Evolutionary conservation across 2,329 filamentous ascomycete genomes (phyloP).

Genomic region (Colletotrichum cordylinicola): DNA sequence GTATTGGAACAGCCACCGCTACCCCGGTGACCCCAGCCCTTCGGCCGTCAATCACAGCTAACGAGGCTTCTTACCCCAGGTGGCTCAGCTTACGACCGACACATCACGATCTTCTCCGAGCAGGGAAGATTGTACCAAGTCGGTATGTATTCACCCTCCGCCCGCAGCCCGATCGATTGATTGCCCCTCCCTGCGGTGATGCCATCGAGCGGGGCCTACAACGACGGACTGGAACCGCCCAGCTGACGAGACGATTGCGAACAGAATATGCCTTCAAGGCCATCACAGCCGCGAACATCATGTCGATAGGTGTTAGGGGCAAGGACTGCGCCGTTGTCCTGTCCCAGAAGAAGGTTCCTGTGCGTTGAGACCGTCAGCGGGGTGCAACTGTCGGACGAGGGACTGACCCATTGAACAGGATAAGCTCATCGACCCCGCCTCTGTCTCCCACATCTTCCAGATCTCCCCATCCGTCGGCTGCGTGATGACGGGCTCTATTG

Average conservation of each 20-base stretch:
- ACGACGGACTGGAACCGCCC: not conserved
- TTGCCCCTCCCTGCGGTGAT: slow-evolving; percentile 18
- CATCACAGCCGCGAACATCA: slow-evolving; percentile 99
- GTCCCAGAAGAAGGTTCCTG: slow-evolving; percentile 99
- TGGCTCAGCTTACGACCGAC: slow-evolving; percentile 92
- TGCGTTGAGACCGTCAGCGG: slow-evolving; percentile 56
- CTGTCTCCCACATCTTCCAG: slow-evolving; percentile 97
- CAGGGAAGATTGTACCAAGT: slow-evolving; percentile 99
- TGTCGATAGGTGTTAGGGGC: slow-evolving; percentile 92
- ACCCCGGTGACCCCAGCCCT: slow-evolving; percentile 19
- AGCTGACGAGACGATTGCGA: slow-evolving; percentile 29
- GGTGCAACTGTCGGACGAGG: slow-evolving; percentile 22
- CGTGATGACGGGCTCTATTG: slow-evolving; percentile 98
- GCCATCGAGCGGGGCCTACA: slow-evolving; percentile 16
- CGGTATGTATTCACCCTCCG: slow-evolving; percentile 67
- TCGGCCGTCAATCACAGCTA: slow-evolving; percentile 28
- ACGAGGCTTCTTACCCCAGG: slow-evolving; percentile 51
- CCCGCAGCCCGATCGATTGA: slow-evolving; percentile 1
- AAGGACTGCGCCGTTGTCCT: slow-evolving; percentile 97
- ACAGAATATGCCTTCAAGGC: slow-evolving; percentile 99
- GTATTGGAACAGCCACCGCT: slow-evolving; percentile 25
- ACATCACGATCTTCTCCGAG: slow-evolving; percentile 99
- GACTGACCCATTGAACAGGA: slow-evolving; percentile 66
- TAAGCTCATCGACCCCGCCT: slow-evolving; percentile 97
- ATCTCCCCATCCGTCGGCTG: slow-evolving; percentile 96